phyloP scores from a whole-genome alignment of 805 yeast genomes.

The Wickerhamomyces rabaulensis region DNA sequence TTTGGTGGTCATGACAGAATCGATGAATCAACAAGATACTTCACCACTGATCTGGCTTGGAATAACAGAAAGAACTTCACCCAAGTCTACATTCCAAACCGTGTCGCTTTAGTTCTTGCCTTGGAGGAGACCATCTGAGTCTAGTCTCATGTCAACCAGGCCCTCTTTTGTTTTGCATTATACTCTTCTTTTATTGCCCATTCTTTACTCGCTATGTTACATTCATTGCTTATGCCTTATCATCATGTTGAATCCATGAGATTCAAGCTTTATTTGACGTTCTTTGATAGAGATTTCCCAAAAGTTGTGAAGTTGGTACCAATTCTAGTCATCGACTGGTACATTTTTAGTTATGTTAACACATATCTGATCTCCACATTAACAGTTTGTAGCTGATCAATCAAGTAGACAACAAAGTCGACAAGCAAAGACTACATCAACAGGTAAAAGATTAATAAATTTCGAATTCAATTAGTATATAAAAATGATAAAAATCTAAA shows the following conservation, averaged over 20 bases:
- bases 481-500: neutral
- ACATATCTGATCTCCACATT: no score
- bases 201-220: neutral
- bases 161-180: neutral
- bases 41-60: conserved; percentile 77
- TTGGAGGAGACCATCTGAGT: conserved; percentile 7
- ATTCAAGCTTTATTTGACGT: neutral
- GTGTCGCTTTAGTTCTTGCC: conserved; percentile 64
- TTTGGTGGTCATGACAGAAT: conserved; percentile 84
- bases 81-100: conserved; percentile 76
- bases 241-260: neutral
- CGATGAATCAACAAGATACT: conserved; percentile 49
- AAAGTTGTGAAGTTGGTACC: no score
- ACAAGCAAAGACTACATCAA: no score
- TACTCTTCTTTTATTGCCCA: neutral
- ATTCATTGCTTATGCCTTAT: neutral
- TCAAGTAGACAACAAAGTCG: no score
- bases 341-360: no score
- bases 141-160: no score
- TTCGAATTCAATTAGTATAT: neutral
- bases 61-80: conserved; percentile 70
- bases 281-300: neutral
- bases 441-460: neutral
- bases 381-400: no score
- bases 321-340: no score